Conservation (phyloP, 495 filamentous ascomycete genomes). For the Xylaria nigripes region DNA sequence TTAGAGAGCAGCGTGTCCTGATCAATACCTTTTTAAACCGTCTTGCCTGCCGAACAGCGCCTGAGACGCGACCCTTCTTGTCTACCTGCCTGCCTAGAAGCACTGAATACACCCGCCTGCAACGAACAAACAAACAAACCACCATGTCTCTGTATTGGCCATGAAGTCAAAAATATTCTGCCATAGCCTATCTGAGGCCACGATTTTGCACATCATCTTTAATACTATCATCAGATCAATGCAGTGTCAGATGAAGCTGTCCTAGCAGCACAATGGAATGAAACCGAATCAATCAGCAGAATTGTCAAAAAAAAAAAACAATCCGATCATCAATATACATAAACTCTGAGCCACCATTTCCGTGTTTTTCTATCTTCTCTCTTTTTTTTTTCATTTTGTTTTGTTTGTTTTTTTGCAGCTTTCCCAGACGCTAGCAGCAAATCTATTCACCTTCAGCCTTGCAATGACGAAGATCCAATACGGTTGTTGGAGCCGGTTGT, state of each 20-base stretch:
- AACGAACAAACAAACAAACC: too few species aligned
- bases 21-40: too few species aligned
- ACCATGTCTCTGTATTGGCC: too few species aligned
- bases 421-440: not conserved
- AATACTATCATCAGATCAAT: not conserved
- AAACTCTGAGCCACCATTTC: not conserved
- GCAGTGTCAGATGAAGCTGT: not conserved
- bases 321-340: too few species aligned
- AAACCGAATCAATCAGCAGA: not conserved
- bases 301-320: not conserved
- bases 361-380: not conserved
- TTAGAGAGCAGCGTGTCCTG: too few species aligned
- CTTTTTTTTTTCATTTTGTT: not conserved
- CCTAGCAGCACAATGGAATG: not conserved
- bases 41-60: too few species aligned
- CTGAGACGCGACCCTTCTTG: too few species aligned
- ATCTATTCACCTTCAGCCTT: constrained; percentile 1
- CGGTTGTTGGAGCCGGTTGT: constrained; percentile 18
- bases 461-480: constrained; percentile 19
- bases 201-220: not conserved
- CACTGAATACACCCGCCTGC: too few species aligned
- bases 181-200: too few species aligned
- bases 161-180: too few species aligned
- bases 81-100: too few species aligned
- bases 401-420: not conserved